These are phyloP conservation scores for Cryptococcus sp. DNA, from an alignment of 1,284 basidiomycete species.

Conservation along the genomic window DNA sequence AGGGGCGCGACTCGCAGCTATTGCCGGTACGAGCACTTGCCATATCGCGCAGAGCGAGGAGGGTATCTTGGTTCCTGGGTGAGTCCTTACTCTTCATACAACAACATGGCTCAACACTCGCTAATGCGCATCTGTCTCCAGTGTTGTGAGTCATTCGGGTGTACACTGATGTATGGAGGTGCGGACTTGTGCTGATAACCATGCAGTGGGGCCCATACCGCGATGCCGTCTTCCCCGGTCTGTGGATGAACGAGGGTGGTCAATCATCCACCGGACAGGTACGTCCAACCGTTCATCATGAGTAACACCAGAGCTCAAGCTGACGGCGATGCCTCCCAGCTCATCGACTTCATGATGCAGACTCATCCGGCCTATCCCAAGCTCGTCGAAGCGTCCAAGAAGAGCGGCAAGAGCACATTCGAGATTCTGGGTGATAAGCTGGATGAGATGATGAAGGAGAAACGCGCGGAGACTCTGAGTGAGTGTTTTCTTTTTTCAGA, in stretches of 20 bases:
- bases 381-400: constrained; percentile 63
- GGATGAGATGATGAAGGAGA: constrained; percentile 65
- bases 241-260: constrained; percentile 99
- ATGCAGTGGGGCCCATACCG: constrained; percentile 88
- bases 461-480: constrained; percentile 64
- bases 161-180: neutral
- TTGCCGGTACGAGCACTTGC: constrained; percentile 95
- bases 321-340: constrained; percentile 53
- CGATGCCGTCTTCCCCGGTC: constrained; percentile 76
- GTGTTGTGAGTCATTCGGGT: constrained; percentile 28
- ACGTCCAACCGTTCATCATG: constrained; percentile 6
- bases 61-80: constrained; percentile 82
- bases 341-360: constrained; percentile 92
- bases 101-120: neutral
- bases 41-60: constrained; percentile 82
- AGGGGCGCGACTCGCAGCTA: constrained; percentile 79
- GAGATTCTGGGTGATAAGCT: constrained; percentile 74
- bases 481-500: constrained; percentile 9
- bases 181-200: constrained; percentile 4
- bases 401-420: constrained; percentile 54
- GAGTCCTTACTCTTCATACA: constrained; percentile 11
- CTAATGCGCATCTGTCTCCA: constrained; percentile 5
- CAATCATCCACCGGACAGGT: constrained; percentile 98
- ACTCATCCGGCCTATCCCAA: constrained; percentile 82
- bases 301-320: neutral